Percentiles rank a stretch among this genome's conserved stretches.
These are phyloP conservation scores for Grammothele lineata DNA, from an alignment of 768 basidiomycete genomes.

Conservation along the genomic window DNA sequence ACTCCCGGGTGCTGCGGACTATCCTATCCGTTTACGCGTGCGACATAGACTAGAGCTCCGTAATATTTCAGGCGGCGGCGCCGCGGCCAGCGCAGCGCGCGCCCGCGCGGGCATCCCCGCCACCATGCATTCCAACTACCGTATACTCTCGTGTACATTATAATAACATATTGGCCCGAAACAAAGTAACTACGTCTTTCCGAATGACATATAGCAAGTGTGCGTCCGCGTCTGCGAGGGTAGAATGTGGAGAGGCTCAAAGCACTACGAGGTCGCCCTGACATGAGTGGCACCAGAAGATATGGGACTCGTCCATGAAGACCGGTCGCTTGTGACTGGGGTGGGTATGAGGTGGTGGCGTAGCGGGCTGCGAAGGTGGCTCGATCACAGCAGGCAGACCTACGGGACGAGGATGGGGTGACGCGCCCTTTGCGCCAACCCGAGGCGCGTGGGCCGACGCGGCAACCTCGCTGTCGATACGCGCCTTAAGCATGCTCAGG, in stretches of 20 bases:
- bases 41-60: conserved; percentile 1
- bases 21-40: background rate
- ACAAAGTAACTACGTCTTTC: too few species aligned
- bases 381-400: conserved; percentile 27
- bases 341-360: conserved; percentile 21
- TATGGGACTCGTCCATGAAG: conserved; percentile 83
- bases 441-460: conserved; percentile 38
- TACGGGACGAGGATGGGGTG: conserved; percentile 34
- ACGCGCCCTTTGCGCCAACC: conserved; percentile 33
- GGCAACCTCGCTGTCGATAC: conserved; percentile 78
- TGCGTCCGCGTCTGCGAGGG: background rate
- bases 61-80: background rate
- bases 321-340: conserved; percentile 47
- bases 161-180: background rate
- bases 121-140: conserved; percentile 8
- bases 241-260: conserved; percentile 24
- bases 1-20: conserved; percentile 1
- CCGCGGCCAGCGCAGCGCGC: conserved; percentile 11
- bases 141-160: conserved; percentile 14
- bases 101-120: conserved; percentile 1
- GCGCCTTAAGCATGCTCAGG: conserved; percentile 85
- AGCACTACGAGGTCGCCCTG: conserved; percentile 77
- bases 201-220: background rate
- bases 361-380: conserved; percentile 21
- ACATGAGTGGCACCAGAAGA: conserved; percentile 88